Conservation (phyloP, 257 asterid genomes). For the Lycium ferocissimum region DNA sequence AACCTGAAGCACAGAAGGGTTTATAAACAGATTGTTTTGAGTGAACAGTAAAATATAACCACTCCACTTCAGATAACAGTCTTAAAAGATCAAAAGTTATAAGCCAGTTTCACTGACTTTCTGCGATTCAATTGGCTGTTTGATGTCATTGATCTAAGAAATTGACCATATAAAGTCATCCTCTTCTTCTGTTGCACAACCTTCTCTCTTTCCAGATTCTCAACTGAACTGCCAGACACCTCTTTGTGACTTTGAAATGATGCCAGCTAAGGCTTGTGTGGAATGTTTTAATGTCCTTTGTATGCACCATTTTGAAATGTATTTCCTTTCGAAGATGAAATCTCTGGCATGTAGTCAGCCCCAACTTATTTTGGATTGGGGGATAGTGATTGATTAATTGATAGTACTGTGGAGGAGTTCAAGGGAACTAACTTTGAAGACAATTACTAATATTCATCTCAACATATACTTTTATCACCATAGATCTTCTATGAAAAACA, state of each 20-base stretch:
- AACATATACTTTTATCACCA: neutral
- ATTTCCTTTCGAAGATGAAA: neutral
- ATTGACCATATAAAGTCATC: neutral
- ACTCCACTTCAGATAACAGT: neutral
- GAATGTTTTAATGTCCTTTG: neutral
- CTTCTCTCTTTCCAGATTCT: neutral
- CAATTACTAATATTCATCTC: neutral
- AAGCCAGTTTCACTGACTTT: neutral
- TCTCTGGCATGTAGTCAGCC: neutral
- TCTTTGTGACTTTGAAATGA: neutral
- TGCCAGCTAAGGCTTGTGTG: neutral
- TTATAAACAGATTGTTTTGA: neutral
- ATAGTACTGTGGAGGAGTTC: neutral
- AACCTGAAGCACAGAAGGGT: neutral
- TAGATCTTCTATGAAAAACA: neutral
- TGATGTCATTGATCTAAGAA: conserved; percentile 6
- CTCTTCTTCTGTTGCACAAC: neutral
- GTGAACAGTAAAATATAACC: neutral
- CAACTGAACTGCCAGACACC: neutral
- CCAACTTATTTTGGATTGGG: neutral
- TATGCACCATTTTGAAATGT: neutral
- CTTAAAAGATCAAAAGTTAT: neutral
- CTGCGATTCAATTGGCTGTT: neutral
- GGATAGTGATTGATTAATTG: neutral
- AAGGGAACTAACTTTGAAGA: neutral